phyloP scores from a whole-genome alignment of 306 rosid genomes.

The Cucumis melo region DNA sequence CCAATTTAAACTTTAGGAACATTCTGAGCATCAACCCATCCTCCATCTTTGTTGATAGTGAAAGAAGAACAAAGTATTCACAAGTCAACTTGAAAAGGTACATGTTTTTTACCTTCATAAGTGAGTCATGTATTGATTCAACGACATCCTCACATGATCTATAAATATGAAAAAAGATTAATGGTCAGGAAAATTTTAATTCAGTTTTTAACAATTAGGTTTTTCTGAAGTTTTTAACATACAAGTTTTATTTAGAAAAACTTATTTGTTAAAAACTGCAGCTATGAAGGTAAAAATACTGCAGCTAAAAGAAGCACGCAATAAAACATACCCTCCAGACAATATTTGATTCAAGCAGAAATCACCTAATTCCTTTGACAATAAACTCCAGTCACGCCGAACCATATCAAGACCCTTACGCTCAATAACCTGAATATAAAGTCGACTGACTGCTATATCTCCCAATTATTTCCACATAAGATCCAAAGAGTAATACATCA shows the following conservation, averaged over 20 bases:
- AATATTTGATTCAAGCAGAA: slow-evolving; percentile 84
- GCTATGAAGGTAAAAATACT: not conserved
- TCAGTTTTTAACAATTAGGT: not conserved
- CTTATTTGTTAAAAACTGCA: no score
- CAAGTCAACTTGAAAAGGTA: slow-evolving; percentile 8
- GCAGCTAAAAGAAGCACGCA: not conserved
- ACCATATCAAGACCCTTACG: slow-evolving; percentile 99
- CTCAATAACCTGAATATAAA: slow-evolving; percentile 55
- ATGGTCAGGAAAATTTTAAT: slow-evolving; percentile 5
- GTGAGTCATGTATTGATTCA: slow-evolving; percentile 82
- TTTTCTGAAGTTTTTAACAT: no score
- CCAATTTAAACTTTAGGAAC: not conserved
- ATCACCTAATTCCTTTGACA: slow-evolving; percentile 90
- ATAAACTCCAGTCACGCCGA: slow-evolving; percentile 92
- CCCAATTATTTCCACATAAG: not conserved
- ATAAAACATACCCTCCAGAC: slow-evolving; percentile 72
- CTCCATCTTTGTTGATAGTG: not conserved
- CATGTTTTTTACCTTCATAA: slow-evolving; percentile 47
- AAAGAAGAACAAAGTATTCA: not conserved
- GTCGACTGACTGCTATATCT: slow-evolving; percentile 5
- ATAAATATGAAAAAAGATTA: slow-evolving; percentile 12
- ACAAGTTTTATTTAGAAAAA: not conserved
- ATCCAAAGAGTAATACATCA: not conserved
- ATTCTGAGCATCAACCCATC: not conserved
- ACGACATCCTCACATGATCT: slow-evolving; percentile 92